Percentiles rank a stretch among this genome's conserved stretches.
phyloP scores from a whole-genome alignment of 2,329 filamentous ascomycete species.

The Leptographium procerum region DNA sequence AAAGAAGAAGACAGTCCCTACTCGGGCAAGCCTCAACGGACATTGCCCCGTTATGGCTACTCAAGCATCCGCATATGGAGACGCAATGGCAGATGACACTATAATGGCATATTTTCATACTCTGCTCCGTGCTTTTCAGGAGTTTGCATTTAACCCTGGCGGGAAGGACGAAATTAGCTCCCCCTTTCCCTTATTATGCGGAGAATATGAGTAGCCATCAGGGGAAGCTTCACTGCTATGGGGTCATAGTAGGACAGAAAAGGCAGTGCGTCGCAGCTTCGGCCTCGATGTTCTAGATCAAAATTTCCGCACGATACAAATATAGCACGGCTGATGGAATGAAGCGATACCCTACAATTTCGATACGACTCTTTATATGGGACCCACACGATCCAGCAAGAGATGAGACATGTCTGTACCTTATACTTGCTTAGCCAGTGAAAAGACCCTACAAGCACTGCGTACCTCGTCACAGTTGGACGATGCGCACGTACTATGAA shows the following conservation, averaged over 20 bases:
- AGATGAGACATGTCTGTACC: too few relatives aligned
- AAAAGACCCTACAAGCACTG: too few relatives aligned
- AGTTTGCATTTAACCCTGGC: background rate
- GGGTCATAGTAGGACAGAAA: background rate
- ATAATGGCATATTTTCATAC: too few relatives aligned
- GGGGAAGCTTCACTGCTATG: background rate
- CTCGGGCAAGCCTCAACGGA: background rate
- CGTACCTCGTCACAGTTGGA: too few relatives aligned
- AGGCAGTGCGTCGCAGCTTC: background rate
- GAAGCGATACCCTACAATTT: background rate
- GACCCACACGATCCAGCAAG: background rate
- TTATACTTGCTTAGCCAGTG: too few relatives aligned
- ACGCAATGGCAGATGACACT: background rate
- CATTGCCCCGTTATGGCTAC: background rate
- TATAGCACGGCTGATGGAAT: background rate
- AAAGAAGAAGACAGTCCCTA: background rate
- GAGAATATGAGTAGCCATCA: background rate
- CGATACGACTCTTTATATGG: background rate
- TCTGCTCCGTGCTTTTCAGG: background rate
- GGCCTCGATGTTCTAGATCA: background rate
- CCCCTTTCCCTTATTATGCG: background rate
- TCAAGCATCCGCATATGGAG: background rate
- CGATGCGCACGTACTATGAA: too few relatives aligned
- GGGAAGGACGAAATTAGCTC: background rate
- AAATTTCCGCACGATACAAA: background rate